These are phyloP conservation scores for Rhodamnia argentea DNA, from an alignment of 345 rosid species.

Conservation along the genomic window DNA sequence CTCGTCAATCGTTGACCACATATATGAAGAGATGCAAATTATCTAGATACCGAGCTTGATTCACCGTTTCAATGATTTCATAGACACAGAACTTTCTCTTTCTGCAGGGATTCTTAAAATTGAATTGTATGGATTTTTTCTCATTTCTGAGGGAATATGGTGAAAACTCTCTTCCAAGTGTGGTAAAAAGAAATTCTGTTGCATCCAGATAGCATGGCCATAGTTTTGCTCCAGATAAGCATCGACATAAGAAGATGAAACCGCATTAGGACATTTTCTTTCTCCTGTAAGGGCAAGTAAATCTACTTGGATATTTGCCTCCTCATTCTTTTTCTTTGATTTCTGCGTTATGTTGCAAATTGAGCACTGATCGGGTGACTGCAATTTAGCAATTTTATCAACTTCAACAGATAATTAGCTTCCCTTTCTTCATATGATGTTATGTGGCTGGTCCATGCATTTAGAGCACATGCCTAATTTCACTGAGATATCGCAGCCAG, in stretches of 20 bases:
- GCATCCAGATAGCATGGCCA: background rate
- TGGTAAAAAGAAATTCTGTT: background rate
- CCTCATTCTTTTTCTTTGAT: background rate
- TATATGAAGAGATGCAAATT: no score
- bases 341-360: background rate
- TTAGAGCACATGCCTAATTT: background rate
- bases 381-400: background rate
- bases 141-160: background rate
- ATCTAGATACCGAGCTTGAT: background rate
- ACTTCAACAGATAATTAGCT: background rate
- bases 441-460: background rate
- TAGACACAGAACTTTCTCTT: background rate
- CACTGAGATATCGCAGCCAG: background rate
- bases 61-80: background rate
- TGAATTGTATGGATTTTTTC: background rate
- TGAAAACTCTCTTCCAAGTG: background rate
- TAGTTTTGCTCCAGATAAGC: background rate
- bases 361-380: background rate
- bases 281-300: background rate
- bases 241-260: background rate
- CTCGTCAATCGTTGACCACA: background rate
- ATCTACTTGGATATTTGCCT: background rate
- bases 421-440: background rate
- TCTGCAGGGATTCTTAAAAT: background rate
- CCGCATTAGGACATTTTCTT: background rate